Evolutionary conservation across 108 stramenopile genomes (phyloP).

Genomic region (Nannochloropsis gaditana): DNA sequence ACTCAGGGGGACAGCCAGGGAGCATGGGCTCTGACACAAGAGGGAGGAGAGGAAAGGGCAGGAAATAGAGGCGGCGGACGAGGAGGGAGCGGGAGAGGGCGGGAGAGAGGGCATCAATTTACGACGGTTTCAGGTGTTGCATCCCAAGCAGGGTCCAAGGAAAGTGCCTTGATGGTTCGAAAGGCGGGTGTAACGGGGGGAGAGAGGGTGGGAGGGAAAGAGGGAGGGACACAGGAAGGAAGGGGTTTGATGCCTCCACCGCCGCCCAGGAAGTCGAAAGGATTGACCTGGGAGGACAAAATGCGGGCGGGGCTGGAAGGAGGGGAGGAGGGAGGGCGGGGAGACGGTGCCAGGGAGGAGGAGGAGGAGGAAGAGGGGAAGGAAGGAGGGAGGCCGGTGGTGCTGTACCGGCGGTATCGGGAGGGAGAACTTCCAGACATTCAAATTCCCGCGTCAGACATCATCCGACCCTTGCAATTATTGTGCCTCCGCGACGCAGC

Average conservation of each 20-base stretch:
- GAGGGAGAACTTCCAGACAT: constrained; percentile 55
- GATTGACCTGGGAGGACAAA: background rate
- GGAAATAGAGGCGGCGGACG: background rate
- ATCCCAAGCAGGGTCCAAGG: background rate
- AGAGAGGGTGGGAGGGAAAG: background rate
- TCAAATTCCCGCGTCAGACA: constrained; percentile 48
- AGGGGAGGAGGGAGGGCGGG: background rate
- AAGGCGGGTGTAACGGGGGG: background rate
- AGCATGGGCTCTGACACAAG: background rate
- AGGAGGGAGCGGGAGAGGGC: background rate
- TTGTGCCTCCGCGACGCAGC: constrained; percentile 48
- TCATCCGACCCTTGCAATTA: constrained; percentile 49
- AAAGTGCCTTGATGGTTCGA: background rate
- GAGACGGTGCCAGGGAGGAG: background rate
- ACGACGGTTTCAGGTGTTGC: background rate
- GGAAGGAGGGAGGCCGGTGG: constrained; percentile 47
- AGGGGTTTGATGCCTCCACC: background rate
- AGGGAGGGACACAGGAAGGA: background rate
- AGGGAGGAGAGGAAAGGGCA: background rate
- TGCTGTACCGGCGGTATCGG: constrained; percentile 51
- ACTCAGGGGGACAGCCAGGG: background rate
- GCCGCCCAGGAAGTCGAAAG: background rate
- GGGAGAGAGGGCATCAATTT: background rate
- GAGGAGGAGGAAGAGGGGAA: background rate
- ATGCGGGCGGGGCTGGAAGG: background rate